A percentile compares a stretch with the other conserved stretches of the same genome.
Evolutionary conservation across 176 grass and related monocot genomes (phyloP).

Genomic region (Thalia dealbata): DNA sequence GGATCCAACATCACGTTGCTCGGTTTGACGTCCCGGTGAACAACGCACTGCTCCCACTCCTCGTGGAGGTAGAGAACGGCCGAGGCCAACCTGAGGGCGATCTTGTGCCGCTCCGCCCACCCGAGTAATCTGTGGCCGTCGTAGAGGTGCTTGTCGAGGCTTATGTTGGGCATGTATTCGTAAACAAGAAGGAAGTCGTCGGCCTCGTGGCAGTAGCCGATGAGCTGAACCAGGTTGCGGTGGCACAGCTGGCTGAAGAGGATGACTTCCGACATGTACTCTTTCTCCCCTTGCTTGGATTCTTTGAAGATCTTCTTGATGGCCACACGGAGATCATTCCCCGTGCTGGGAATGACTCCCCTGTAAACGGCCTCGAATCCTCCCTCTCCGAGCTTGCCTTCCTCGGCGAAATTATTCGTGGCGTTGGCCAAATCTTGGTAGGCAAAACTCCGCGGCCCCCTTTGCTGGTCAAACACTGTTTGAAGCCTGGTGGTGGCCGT

Average conservation of each 20-base stretch:
- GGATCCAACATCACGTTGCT: no score
- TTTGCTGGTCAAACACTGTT: not conserved
- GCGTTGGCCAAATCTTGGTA: not conserved
- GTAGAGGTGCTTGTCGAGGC: not conserved
- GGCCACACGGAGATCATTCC: not conserved
- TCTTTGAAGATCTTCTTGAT: not conserved
- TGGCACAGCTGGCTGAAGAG: not conserved
- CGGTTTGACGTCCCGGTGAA: constrained; percentile 15
- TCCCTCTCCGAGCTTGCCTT: not conserved
- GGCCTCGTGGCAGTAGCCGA: no score
- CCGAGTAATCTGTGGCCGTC: not conserved
- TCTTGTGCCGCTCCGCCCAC: not conserved
- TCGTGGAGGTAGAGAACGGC: no score
- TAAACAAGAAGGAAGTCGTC: not conserved
- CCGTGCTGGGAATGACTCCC: not conserved
- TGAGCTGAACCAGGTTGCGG: not conserved
- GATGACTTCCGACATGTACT: not conserved
- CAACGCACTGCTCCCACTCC: constrained; percentile 75
- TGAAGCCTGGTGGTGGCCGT: no score
- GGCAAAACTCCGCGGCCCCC: not conserved
- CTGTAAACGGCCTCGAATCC: not conserved
- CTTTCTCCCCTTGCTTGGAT: not conserved
- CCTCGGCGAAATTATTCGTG: not conserved
- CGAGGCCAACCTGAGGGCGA: not conserved
- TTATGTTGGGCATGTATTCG: not conserved